Evolutionary conservation across 805 yeast species (phyloP).

Genomic region (Ogataea allantospora): DNA sequence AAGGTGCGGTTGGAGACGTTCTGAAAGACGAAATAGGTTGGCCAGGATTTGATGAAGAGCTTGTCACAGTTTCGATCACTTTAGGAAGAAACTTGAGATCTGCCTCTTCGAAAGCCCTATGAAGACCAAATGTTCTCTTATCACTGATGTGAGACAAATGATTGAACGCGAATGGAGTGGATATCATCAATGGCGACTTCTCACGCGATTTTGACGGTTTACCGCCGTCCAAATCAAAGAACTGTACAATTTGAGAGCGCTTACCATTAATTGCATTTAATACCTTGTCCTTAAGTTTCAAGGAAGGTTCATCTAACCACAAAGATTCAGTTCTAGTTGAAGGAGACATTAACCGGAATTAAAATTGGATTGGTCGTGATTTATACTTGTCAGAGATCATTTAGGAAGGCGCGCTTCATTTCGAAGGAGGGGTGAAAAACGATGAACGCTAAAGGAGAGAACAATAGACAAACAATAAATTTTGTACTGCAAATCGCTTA

Average conservation of each 20-base stretch:
- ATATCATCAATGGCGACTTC: slow-evolving; percentile 22
- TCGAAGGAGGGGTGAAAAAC: slow-evolving; percentile 2
- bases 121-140: slow-evolving; percentile 31
- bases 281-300: slow-evolving; percentile 7
- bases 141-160: slow-evolving; percentile 36
- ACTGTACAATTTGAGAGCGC: slow-evolving; percentile 18
- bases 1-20: slow-evolving; percentile 27
- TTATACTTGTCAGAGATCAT: slow-evolving; percentile 2
- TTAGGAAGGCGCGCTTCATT: slow-evolving; percentile 5
- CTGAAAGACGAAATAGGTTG: slow-evolving; percentile 33
- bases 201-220: slow-evolving; percentile 1
- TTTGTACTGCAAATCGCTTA: background rate
- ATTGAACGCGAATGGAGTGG: slow-evolving; percentile 34
- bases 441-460: slow-evolving; percentile 2
- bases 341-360: slow-evolving; percentile 9
- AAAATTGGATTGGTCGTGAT: background rate
- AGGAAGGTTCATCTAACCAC: slow-evolving; percentile 25
- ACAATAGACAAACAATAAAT: slow-evolving; percentile 7
- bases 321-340: slow-evolving; percentile 26
- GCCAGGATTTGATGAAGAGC: slow-evolving; percentile 10
- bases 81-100: slow-evolving; percentile 16
- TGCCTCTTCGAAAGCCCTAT: slow-evolving; percentile 24
- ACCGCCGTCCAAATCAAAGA: slow-evolving; percentile 20
- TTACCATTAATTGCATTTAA: slow-evolving; percentile 13
- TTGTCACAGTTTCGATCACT: slow-evolving; percentile 8